Evolutionary conservation across 495 filamentous ascomycete genomes (phyloP), one percentile per base, ranked within the genome.

Genomic region (Talaromyces stipitatus): DNA sequence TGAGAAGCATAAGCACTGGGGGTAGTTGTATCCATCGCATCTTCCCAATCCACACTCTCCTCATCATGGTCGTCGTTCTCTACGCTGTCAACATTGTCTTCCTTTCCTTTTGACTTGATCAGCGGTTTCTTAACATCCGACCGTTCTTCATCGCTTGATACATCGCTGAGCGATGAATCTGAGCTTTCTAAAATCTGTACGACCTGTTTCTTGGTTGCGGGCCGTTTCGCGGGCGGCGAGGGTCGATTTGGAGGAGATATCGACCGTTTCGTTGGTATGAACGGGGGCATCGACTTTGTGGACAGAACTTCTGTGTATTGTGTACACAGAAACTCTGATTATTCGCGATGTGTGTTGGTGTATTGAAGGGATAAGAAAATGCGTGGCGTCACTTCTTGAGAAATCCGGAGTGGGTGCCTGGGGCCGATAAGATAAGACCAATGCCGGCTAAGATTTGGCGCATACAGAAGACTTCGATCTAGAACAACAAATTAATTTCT

Each of bases 31-130:
- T 80, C 76, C 24, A 84, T 75, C 3, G 92, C 91, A 73, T 96
- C 90, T 74, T 96, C 92, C 78, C 94, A 96, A 60, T 95, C 88
- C 53, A 90, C 77, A 43, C 85, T 85, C 28, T 88, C 87, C 24
- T 92, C 86, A 2, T 83, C 84, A 2, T 83, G 79, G 4, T 76
- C 78, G 0, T 82, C 76, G 1, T 81, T 71, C 4, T 70, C 65
- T n/a, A 67, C 33, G 23, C 62, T 64, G 0, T 57, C 60, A 2
- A 66, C 67, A 47, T 63, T 46, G 16, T 63, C 51, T 46, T 56
- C 54, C 65, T 69, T 27, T 2, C 63, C 30, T 36, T 57, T 33
- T 54, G 58, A 0, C 20, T 36, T 63, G 48, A 54, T 59, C 43
- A 64, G 67, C 7, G 63, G 23, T 11, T 51, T 43, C 56, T 27